Evolutionary conservation across 106 monocot species (phyloP).

Genomic region (Dactylorhiza incarnata): DNA sequence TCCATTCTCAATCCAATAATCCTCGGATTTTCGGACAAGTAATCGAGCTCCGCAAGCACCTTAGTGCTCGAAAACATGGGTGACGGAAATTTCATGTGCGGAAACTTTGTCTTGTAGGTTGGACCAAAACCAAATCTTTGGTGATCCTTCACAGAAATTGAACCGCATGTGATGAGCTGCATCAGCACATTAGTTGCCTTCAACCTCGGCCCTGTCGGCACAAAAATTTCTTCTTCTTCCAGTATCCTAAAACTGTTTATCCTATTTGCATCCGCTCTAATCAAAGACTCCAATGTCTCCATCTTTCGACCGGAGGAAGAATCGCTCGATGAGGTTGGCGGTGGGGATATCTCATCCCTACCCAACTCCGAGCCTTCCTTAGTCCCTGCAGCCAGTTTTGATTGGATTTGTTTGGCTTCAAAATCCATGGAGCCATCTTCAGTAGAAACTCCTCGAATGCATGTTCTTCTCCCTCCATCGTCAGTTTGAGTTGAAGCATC

Average conservation of each 20-base stretch:
- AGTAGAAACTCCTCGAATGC: slow-evolving; percentile 27
- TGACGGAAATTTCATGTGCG: slow-evolving; percentile 36
- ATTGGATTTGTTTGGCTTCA: slow-evolving; percentile 5
- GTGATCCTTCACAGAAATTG: slow-evolving; percentile 58
- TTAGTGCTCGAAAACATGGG: slow-evolving; percentile 27
- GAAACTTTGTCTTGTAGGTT: slow-evolving; percentile 39
- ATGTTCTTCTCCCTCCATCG: slow-evolving; percentile 7
- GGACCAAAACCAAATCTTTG: slow-evolving; percentile 37
- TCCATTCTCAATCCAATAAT: slow-evolving; percentile 38
- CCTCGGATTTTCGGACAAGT: slow-evolving; percentile 36
- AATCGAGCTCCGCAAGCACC: slow-evolving; percentile 27
- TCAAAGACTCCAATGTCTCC: slow-evolving; percentile 59
- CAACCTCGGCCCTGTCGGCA: slow-evolving; percentile 26
- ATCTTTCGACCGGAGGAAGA: slow-evolving; percentile 35
- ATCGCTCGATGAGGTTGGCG: slow-evolving; percentile 17
- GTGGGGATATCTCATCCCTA: slow-evolving; percentile 23
- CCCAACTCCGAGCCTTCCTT: slow-evolving; percentile 8
- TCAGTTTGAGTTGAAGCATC: slow-evolving; percentile 69
- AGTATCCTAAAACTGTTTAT: slow-evolving; percentile 35
- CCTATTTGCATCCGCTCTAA: slow-evolving; percentile 34
- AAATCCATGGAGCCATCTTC: slow-evolving; percentile 20
- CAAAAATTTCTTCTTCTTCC: slow-evolving; percentile 36
- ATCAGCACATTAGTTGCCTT: slow-evolving; percentile 49
- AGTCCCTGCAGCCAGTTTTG: background rate
- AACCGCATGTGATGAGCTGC: slow-evolving; percentile 69